Conservation (phyloP, 2,329 filamentous ascomycete genomes). For the Amesomyces nigricolor region DNA sequence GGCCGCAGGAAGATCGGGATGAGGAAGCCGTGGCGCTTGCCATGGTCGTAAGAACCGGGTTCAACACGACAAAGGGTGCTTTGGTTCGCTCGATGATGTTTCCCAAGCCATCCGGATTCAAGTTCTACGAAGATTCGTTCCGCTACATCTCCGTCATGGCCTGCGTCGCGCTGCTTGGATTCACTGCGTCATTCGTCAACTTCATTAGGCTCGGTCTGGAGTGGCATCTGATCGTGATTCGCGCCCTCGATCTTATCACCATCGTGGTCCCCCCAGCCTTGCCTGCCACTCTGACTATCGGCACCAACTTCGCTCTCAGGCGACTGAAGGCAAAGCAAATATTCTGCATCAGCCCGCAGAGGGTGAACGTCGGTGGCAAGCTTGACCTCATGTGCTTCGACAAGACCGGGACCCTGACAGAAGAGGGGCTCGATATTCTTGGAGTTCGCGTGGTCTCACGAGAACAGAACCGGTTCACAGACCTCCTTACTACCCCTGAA, state of each 20-base stretch:
- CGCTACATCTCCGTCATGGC: slow-evolving; percentile 97
- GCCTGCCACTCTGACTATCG: slow-evolving; percentile 91
- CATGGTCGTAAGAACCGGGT: slow-evolving; percentile 88
- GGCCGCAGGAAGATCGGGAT: slow-evolving; percentile 78
- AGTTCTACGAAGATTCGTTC: slow-evolving; percentile 96
- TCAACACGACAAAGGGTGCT: slow-evolving; percentile 95
- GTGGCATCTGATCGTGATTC: slow-evolving; percentile 86
- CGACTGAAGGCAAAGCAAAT: slow-evolving; percentile 85
- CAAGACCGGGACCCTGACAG: slow-evolving; percentile 96
- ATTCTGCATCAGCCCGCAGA: slow-evolving; percentile 95
- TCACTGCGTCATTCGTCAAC: slow-evolving; percentile 86
- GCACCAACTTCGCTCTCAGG: slow-evolving; percentile 87
- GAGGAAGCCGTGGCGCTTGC: slow-evolving; percentile 88
- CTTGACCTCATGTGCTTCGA: slow-evolving; percentile 96
- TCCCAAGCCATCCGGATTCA: slow-evolving; percentile 96
- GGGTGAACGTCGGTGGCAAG: slow-evolving; percentile 95
- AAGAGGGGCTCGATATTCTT: slow-evolving; percentile 90
- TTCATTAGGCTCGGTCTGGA: slow-evolving; percentile 78
- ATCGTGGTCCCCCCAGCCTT: slow-evolving; percentile 95
- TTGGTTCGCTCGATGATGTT: slow-evolving; percentile 97
- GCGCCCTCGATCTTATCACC: slow-evolving; percentile 90
- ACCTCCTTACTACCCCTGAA: slow-evolving; percentile 63
- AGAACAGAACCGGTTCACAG: slow-evolving; percentile 60
- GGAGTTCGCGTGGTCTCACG: slow-evolving; percentile 74
- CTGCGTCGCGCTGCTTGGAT: slow-evolving; percentile 75